Conservation (phyloP, 2,329 filamentous ascomycete species). For the Aspergillus puulaauensis region DNA sequence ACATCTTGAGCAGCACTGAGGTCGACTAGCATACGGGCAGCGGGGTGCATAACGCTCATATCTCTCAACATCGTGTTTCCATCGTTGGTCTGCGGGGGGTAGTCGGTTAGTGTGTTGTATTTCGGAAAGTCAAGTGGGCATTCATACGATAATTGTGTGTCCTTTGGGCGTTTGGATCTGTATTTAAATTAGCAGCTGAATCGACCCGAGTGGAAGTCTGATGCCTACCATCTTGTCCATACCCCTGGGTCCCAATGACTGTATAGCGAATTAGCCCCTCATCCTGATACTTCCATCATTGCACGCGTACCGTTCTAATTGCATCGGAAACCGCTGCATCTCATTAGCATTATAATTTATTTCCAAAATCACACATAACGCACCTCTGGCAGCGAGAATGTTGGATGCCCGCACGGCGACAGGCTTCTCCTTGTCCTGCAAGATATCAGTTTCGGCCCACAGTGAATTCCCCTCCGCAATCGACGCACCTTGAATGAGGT, state of each 20-base stretch:
- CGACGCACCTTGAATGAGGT: conserved; percentile 63
- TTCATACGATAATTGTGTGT: conserved; percentile 80
- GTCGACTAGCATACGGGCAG: conserved; percentile 98
- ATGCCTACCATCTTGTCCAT: conserved; percentile 88
- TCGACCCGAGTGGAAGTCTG: background rate
- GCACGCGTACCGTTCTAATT: conserved; percentile 70
- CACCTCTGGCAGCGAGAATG: conserved; percentile 95
- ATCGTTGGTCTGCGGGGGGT: conserved; percentile 72
- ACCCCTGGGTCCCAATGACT: conserved; percentile 88
- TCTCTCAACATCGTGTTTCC: conserved; percentile 98
- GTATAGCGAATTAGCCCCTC: conserved; percentile 40
- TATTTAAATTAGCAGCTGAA: conserved; percentile 22
- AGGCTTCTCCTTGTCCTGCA: conserved; percentile 90
- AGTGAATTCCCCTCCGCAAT: conserved; percentile 22
- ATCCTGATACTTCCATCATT: conserved; percentile 18
- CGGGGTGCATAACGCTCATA: conserved; percentile 99
- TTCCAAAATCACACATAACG: conserved; percentile 19
- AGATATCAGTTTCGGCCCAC: conserved; percentile 41
- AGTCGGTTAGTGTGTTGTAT: conserved; percentile 26
- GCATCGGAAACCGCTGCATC: conserved; percentile 86
- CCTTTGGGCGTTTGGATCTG: conserved; percentile 91
- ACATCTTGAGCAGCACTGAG: conserved; percentile 96
- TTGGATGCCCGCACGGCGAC: conserved; percentile 94
- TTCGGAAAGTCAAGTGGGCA: conserved; percentile 11
- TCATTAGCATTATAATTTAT: conserved; percentile 25